Evolutionary conservation across 805 yeast genomes (phyloP).

Genomic region (Spathaspora girioi): DNA sequence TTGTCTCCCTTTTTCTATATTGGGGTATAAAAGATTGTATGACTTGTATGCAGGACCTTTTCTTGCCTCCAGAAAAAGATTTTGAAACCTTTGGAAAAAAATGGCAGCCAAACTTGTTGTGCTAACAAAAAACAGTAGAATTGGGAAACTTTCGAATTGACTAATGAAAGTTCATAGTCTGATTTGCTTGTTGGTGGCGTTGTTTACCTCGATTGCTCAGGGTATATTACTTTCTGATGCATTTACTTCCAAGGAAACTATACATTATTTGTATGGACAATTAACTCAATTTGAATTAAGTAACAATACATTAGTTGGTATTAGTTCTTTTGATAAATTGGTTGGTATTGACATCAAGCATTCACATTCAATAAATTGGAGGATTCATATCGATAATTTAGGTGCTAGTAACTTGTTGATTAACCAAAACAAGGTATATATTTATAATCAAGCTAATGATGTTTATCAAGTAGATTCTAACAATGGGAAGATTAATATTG

Average conservation of each 20-base stretch:
- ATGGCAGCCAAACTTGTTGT: not conserved
- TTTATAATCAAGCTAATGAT: not conserved
- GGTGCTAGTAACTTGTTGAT: not conserved
- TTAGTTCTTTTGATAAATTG: slow-evolving; percentile 4
- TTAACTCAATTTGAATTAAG: not conserved
- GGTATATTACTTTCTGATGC: slow-evolving; percentile 9
- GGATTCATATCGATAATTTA: slow-evolving; percentile 4
- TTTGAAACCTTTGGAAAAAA: not conserved
- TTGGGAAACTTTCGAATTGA: not conserved
- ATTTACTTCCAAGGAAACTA: slow-evolving; percentile 6
- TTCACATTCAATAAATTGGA: slow-evolving; percentile 6
- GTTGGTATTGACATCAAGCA: slow-evolving; percentile 8
- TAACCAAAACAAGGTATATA: slow-evolving; percentile 1
- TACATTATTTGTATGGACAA: slow-evolving; percentile 6
- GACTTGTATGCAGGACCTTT: not conserved
- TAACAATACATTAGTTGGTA: slow-evolving; percentile 3
- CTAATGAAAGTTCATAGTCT: not conserved
- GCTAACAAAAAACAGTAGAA: not conserved
- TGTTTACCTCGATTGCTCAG: not conserved
- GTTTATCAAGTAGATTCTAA: slow-evolving; percentile 4
- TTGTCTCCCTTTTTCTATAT: no score
- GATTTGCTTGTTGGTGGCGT: not conserved
- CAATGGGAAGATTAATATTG: slow-evolving; percentile 1
- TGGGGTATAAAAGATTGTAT: not conserved
- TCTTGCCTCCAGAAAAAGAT: not conserved